Base-by-base conservation (phyloP, 345 rosid species). In the Physaria fendleri region DNA sequence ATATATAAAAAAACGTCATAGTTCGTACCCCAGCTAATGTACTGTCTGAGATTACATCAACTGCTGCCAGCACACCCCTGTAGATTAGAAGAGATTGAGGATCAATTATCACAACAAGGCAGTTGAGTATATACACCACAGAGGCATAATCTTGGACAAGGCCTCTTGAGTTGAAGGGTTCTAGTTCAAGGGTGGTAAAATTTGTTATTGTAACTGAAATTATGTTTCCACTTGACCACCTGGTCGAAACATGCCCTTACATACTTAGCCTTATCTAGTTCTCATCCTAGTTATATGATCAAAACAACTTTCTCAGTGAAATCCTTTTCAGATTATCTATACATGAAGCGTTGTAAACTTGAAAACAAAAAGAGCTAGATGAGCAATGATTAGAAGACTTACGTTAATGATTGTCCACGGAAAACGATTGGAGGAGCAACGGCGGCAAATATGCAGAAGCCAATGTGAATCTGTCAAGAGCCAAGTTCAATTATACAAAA, bases 401-500 rank as follows among this genome's bases (percentile, higher is more conserved):
- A 93, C 96, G 99, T 83, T 66, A 93, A 72, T 53, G 97, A 93
- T 68, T 83, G 74, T 71, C 99, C 97, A 20, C 74, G 86, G 74
- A 93, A 93, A 62, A 93, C 79, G 20, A 93, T 30, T 9, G 99
- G 99, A 30, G 99, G 99, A 55, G 99, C 97, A 73, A 93, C 82
- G 59, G 99, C 88, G 22, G 99, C 95, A 78, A 93, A 63, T 29
- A 89, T 82, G 77, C 97, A 90, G 76, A 93, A 90, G 37, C 79
- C 92, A 69, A 89, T 72, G 75, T 93, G 99, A 53, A 90, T 54
- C 99, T 93, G 89, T 73, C 64, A 18, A 25, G 33, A 14, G 46
- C 44, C n/a, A 59, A 24, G 62, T 47, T 56, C 43, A 66, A 40
- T 41, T 35, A 59, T 17, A 28, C 17, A 55, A 28, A 15, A n/a